A percentile compares a stretch with the other conserved stretches of the same genome.
phyloP scores from a whole-genome alignment of 768 basidiomycete genomes.

The Lactifluus pinguis region DNA sequence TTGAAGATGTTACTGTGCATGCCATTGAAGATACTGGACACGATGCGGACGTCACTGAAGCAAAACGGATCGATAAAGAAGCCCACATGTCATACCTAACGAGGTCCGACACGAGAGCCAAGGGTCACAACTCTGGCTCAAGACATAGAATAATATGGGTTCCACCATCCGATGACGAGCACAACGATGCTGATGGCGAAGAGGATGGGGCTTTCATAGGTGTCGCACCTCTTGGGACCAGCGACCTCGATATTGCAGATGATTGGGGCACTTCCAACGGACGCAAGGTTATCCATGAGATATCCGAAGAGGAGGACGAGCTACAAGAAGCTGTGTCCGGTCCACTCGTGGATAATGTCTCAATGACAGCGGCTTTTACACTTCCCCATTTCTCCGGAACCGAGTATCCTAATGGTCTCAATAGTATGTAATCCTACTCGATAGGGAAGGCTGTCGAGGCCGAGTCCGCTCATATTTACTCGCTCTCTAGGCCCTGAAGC shows the following conservation, averaged over 20 bases:
- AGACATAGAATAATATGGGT: neutral
- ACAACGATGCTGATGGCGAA: conserved; percentile 11
- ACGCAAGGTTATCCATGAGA: neutral
- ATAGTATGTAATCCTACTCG: neutral
- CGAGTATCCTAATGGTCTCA: neutral
- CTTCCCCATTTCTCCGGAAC: neutral
- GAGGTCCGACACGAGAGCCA: neutral
- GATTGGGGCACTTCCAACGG: neutral
- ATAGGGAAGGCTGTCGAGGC: neutral
- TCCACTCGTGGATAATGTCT: neutral
- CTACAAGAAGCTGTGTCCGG: neutral
- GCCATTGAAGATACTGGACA: neutral
- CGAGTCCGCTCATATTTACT: neutral
- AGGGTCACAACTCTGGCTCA: neutral
- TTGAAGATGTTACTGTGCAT: neutral
- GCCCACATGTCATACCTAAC: neutral
- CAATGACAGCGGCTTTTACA: neutral
- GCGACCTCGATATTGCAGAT: conserved; percentile 16
- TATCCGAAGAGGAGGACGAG: conserved; percentile 9
- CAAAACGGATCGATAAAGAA: neutral
- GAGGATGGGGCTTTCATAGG: conserved; percentile 2
- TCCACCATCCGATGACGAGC: conserved; percentile 5
- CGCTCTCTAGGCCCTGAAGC: neutral
- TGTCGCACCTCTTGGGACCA: conserved; percentile 15
- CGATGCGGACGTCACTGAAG: neutral